These are phyloP conservation scores for Alternaria sp. DNA, from an alignment of 2,329 filamentous ascomycete species.

Conservation along the genomic window DNA sequence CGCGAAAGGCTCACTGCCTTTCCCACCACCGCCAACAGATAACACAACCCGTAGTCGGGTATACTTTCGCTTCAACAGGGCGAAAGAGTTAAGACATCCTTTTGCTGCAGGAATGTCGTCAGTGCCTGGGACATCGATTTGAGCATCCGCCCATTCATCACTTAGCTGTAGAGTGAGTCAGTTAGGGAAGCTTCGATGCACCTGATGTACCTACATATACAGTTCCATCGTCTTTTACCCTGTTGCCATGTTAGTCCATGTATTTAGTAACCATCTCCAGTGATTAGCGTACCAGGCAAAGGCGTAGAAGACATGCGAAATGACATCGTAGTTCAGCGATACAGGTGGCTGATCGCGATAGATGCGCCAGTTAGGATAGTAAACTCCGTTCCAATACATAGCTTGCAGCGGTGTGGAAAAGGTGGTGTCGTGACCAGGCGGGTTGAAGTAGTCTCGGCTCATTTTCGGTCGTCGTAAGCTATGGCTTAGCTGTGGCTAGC, in stretches of 20 bases:
- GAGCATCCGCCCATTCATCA: conserved; percentile 79
- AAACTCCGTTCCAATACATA: conserved; percentile 74
- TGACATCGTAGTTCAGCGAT: conserved; percentile 76
- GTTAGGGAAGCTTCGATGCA: conserved; percentile 28
- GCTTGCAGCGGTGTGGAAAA: conserved; percentile 42
- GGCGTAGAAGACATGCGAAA: conserved; percentile 85
- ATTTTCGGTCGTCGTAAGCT: conserved; percentile 39
- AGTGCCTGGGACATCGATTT: conserved; percentile 75
- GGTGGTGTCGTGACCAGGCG: conserved; percentile 34
- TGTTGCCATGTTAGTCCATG: conserved; percentile 46
- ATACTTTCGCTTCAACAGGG: conserved; percentile 75
- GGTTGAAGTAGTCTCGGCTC: conserved; percentile 41
- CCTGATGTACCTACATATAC: conserved; percentile 71
- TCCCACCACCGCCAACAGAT: conserved; percentile 78
- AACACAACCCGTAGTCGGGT: conserved; percentile 77
- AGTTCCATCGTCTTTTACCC: conserved; percentile 74
- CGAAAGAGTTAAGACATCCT: conserved; percentile 74
- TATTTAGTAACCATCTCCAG: conserved; percentile 11
- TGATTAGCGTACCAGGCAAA: conserved; percentile 67
- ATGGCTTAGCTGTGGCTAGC: conserved; percentile 35
- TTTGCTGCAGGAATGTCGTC: conserved; percentile 46
- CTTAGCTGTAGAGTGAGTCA: conserved; percentile 66
- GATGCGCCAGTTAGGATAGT: conserved; percentile 82
- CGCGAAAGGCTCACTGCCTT: conserved; percentile 73
- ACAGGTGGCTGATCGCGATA: conserved; percentile 78